Conservation (phyloP, 805 yeast genomes). For the Allodekkera sacchari region DNA sequence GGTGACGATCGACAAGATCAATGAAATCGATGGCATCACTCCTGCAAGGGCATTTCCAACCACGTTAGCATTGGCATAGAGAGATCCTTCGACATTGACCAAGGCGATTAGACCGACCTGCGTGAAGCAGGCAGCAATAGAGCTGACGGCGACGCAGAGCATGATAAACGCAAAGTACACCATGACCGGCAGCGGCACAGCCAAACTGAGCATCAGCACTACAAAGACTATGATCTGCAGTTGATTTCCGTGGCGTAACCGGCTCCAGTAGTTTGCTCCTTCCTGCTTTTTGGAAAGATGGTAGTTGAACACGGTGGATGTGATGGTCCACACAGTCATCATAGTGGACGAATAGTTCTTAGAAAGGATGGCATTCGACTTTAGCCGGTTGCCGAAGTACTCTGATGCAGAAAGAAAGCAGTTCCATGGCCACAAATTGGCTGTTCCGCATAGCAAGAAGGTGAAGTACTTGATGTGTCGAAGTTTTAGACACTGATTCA, state of each 20-base stretch:
- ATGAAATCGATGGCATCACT: constrained; percentile 74
- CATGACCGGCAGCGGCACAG: constrained; percentile 20
- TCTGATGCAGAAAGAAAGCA: constrained; percentile 80
- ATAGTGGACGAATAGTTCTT: constrained; percentile 67
- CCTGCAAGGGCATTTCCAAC: constrained; percentile 96
- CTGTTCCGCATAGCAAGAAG: constrained; percentile 63
- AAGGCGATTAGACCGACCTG: constrained; percentile 90
- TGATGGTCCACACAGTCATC: constrained; percentile 78
- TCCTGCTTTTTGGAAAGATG: constrained; percentile 59
- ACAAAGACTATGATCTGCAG: constrained; percentile 52
- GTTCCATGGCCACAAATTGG: constrained; percentile 96
- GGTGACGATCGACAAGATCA: constrained; percentile 41
- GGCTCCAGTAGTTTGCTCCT: constrained; percentile 44
- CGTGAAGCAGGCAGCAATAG: constrained; percentile 71
- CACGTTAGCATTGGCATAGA: constrained; percentile 82
- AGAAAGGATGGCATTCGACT: constrained; percentile 39
- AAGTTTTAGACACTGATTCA: too few species aligned
- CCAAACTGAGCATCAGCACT: constrained; percentile 46
- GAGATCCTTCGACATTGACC: constrained; percentile 66
- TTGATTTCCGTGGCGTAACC: constrained; percentile 55
- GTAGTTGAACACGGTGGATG: constrained; percentile 52
- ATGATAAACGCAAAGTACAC: constrained; percentile 46
- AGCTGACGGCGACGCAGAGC: constrained; percentile 53
- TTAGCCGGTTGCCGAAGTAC: constrained; percentile 61
- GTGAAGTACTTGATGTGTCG: constrained; percentile 40